These are phyloP conservation scores for Curvularia eragrostidis DNA, from an alignment of 2,329 filamentous ascomycete species.

Conservation along the genomic window DNA sequence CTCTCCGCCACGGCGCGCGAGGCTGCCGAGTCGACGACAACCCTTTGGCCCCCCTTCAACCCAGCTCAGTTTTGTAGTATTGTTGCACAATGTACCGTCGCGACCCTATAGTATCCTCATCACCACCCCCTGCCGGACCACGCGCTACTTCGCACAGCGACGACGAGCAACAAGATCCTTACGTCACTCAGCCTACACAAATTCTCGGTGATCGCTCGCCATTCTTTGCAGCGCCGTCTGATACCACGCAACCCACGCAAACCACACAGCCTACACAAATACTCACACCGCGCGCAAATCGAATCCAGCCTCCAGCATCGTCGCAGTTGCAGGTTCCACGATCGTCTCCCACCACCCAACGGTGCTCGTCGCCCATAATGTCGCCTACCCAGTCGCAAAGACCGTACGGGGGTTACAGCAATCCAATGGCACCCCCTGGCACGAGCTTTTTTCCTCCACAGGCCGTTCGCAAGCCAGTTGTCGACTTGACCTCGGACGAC, in stretches of 20 bases:
- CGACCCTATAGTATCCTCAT: slow-evolving; percentile 46
- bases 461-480: slow-evolving; percentile 48
- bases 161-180: slow-evolving; percentile 59
- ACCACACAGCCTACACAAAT: slow-evolving; percentile 70
- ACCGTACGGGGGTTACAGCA: slow-evolving; percentile 66
- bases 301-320: slow-evolving; percentile 29
- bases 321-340: slow-evolving; percentile 78
- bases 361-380: slow-evolving; percentile 50
- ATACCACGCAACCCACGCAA: slow-evolving; percentile 67
- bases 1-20: slow-evolving; percentile 4
- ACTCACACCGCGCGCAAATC: slow-evolving; percentile 52
- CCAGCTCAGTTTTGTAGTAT: slow-evolving; percentile 4
- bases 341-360: slow-evolving; percentile 73
- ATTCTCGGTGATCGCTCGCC: slow-evolving; percentile 37
- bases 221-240: slow-evolving; percentile 33
- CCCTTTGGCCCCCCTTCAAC: neutral
- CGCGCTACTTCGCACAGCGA: slow-evolving; percentile 48
- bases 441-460: slow-evolving; percentile 66
- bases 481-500: slow-evolving; percentile 56
- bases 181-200: slow-evolving; percentile 52
- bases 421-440: slow-evolving; percentile 77
- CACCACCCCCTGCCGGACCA: slow-evolving; percentile 30
- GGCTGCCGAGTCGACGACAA: slow-evolving; percentile 7
- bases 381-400: slow-evolving; percentile 68
- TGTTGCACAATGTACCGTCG: slow-evolving; percentile 38